Base-by-base conservation (phyloP, 2,329 filamentous ascomycete species). In the Scytalidium lignicola region DNA sequence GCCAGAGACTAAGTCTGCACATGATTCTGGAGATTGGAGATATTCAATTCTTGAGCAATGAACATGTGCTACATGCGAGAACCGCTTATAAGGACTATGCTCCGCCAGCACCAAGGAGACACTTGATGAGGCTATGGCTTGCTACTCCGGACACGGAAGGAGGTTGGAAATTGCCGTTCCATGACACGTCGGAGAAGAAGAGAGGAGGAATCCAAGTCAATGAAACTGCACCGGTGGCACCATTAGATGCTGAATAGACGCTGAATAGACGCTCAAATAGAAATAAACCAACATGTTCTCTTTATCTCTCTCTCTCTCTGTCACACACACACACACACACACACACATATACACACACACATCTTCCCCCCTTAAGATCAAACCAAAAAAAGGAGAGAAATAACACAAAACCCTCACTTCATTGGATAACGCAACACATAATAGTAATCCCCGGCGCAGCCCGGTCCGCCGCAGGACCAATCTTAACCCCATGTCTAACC, bases 21-120 rank as follows among this genome's bases (percentile, higher is more conserved):
- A 95, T 95, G 88, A 72, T 93, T 41, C 76, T 95, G 8, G 88
- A 92, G 57, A 80, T 93, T 17, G 90, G 90, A 43, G 90, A 95
- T 62, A 91, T 95, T 54, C 90, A 95, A 68, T 92, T 95, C 68
- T 63, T 95, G 49, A 82, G 82, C 58, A 95, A 95, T 64, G 78
- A 79, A 44, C 89, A 95, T 63, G 76, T 93, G 2, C 68, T 95
- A 43, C 90, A 95, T 65, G 86, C 89, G 0, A 73, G 90, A 43
- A 95, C 90, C 0, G 87, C 78, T 22, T 95, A 95, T 69, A 87
- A 74, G 55, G 87, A 89, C 59, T 75, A 79, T 66, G 78, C 79
- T 15, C 82, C 85, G 23, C 85, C 85, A 40, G 74, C 75, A 19
- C 87, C 88, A 1, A 72, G 88, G 29, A 76, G 90, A 42, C 90